Evolutionary conservation across 352 stramenopile genomes (phyloP), one percentile per base, ranked within the genome.

Genomic region (Pythium myriotylum): DNA sequence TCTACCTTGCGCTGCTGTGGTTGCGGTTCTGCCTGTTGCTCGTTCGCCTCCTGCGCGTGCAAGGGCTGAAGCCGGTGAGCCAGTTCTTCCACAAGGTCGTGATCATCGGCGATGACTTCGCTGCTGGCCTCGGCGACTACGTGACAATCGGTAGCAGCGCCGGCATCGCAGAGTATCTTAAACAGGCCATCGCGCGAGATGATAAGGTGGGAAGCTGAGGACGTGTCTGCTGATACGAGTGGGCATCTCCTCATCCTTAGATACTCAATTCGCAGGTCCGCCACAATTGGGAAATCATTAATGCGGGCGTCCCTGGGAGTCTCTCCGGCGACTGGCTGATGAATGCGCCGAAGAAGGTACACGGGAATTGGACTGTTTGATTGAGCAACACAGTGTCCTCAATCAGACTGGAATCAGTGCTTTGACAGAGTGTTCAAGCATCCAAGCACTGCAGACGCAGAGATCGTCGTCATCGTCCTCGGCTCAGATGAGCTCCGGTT

Each of bases 71-170:
- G 43, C 77, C 74, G 17, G 49, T 73, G 17, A 79, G 53, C 47
- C 68, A 95, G 63, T 95, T 86, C 54, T 82, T 84, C 49, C 86
- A 95, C 70, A 95, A 95, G 60, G 71, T 88, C 40, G 81, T 93
- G 53, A 67, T 95, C 57, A 87, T 95, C 59, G 86, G 84, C 33
- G 86, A 95, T 56, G 86, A 91, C 67, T 95, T 95, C 59, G 86
- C 84, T 32, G 84, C 86, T 3, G 86, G 84, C 3, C 58, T 92
- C 29, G 84, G 86, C 50, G 86, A 95, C 67, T 91, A 88, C 57
- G 65, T 95, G 48, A 88, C 79, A 8, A 67, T 93, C 39, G 72
- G 68, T 26, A 72, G 53, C 23, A 50, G 64, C 20, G 81, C 70
- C 0, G 84, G 81, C 7, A 63, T 93, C 29, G 72, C 84, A 12